Conservation (phyloP, 495 filamentous ascomycete species). For the Rhypophila decipiens region DNA sequence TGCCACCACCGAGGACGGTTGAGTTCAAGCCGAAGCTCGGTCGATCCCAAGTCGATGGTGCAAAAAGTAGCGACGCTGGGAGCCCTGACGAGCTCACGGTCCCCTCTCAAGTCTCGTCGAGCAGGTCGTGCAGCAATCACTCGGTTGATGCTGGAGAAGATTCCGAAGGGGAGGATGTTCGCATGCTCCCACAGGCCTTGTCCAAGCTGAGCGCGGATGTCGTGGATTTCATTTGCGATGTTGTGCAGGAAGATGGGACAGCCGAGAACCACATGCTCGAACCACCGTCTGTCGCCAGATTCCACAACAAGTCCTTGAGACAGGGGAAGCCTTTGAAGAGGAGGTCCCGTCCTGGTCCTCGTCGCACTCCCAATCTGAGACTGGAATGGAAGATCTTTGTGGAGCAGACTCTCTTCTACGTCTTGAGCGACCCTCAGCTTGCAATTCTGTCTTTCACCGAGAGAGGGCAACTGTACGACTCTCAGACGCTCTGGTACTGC, state of each 20-base stretch:
- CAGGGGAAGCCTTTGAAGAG: conserved; percentile 33
- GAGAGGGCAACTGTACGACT: conserved; percentile 39
- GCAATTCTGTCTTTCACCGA: conserved; percentile 60
- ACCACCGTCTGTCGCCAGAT: conserved; percentile 25
- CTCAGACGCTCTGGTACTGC: conserved; percentile 45
- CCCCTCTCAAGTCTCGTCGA: conserved; percentile 7
- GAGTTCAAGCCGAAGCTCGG: conserved; percentile 18
- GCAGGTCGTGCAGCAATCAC: conserved; percentile 12
- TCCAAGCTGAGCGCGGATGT: conserved; percentile 37
- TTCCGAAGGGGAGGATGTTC: conserved; percentile 30
- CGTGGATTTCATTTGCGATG: conserved; percentile 47
- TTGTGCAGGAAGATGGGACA: conserved; percentile 45
- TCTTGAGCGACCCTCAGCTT: conserved; percentile 59
- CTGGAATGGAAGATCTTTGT: conserved; percentile 54
- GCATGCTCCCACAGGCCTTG: conserved; percentile 37
- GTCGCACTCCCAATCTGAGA: conserved; percentile 17
- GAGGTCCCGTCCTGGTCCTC: conserved; percentile 18
- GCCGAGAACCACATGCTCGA: conserved; percentile 41
- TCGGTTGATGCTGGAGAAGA: conserved; percentile 15
- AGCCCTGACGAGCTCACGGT: conserved; percentile 12
- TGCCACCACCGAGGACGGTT: conserved; percentile 23
- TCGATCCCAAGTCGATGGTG: conserved; percentile 14
- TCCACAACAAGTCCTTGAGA: conserved; percentile 15
- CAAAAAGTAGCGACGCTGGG: conserved; percentile 6
- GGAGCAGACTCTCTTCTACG: conserved; percentile 68